These are phyloP conservation scores for Acacia crassicarpa DNA, from an alignment of 306 rosid genomes.

Conservation along the genomic window DNA sequence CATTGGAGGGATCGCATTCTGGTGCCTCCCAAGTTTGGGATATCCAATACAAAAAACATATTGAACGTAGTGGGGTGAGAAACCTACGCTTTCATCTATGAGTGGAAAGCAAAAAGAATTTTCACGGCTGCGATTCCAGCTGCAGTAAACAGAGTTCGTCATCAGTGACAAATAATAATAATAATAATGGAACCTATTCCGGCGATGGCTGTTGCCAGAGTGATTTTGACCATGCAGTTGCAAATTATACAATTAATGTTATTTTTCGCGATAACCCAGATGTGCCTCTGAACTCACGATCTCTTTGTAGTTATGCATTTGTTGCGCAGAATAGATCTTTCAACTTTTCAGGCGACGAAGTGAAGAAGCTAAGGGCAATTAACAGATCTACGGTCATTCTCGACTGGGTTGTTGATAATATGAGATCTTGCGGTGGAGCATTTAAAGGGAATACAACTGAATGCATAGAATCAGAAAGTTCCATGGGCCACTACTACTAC, in stretches of 20 bases:
- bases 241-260: neutral
- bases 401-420: neutral
- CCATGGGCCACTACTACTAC: neutral
- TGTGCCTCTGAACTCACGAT: neutral
- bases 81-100: neutral
- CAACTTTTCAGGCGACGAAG: neutral
- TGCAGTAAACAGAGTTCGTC: too few relatives aligned
- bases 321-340: neutral
- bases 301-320: neutral
- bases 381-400: neutral
- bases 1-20: too few relatives aligned
- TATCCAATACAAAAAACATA: neutral
- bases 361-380: neutral
- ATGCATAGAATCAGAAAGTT: neutral
- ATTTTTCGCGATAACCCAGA: too few relatives aligned
- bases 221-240: neutral
- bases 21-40: neutral
- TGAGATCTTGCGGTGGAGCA: neutral
- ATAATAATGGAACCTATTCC: neutral
- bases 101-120: neutral
- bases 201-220: neutral
- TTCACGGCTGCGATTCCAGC: neutral
- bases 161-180: too few relatives aligned
- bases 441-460: neutral
- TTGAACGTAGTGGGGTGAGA: neutral